Evolutionary conservation across 306 rosid species (phyloP).

Genomic region (Cucurbita argyrosperma): DNA sequence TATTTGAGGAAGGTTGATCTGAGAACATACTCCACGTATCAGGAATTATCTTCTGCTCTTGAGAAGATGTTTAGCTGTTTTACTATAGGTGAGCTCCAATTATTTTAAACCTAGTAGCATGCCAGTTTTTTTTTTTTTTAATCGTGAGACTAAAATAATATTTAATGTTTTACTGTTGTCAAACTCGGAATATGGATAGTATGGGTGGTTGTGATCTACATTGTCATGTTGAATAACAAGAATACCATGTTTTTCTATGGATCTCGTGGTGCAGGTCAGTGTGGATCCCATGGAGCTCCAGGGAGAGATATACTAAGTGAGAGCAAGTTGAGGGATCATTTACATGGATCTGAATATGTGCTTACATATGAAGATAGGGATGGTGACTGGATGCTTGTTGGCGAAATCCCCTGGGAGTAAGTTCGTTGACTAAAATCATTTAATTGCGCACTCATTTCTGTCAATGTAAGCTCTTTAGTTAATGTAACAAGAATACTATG

Average conservation of each 20-base stretch:
- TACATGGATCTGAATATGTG: constrained; percentile 89
- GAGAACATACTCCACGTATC: constrained; percentile 61
- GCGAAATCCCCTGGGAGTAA: constrained; percentile 98
- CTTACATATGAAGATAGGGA: constrained; percentile 87
- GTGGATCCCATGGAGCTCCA: constrained; percentile 71
- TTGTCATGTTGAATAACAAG: not conserved
- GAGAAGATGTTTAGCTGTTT: constrained; percentile 98
- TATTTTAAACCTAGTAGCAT: not conserved
- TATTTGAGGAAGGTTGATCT: constrained; percentile 93
- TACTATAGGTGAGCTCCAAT: constrained; percentile 48
- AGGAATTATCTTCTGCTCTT: constrained; percentile 80
- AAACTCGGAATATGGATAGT: not conserved
- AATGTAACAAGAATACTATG: not conserved
- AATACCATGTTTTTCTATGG: not conserved
- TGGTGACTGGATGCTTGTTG: constrained; percentile 99
- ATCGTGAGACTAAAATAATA: not conserved
- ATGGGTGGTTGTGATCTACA: not conserved
- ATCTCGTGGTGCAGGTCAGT: constrained; percentile 42
- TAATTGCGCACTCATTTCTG: not conserved
- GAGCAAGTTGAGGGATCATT: constrained; percentile 88
- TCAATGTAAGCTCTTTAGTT: not conserved
- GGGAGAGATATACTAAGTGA: constrained; percentile 71
- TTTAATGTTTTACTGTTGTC: not conserved
- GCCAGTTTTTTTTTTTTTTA: not conserved
- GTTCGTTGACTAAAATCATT: constrained; percentile 12